phyloP scores from a whole-genome alignment of 305 asterid genomes.

The Fraxinus platypoda region DNA sequence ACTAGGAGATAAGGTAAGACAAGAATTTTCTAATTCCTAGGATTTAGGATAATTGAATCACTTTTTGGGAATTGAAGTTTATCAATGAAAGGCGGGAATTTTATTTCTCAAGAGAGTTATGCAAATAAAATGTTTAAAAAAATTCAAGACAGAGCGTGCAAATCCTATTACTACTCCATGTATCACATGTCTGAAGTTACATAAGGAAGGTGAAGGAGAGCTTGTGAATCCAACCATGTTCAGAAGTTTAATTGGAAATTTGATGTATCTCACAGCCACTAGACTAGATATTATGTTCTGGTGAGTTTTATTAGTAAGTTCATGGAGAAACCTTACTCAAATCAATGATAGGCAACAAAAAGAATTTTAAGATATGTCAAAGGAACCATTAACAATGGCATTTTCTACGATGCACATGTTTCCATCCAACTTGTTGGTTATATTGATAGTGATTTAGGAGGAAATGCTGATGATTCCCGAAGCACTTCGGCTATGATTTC shows the following conservation, averaged over 20 bases:
- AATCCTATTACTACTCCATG: not conserved
- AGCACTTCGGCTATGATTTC: conserved; percentile 9
- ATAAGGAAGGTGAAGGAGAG: not conserved
- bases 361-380: no score
- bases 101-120: conserved; percentile 4
- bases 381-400: no score
- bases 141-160: not conserved
- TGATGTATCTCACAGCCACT: conserved; percentile 1
- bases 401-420: no score
- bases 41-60: not conserved
- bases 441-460: not conserved
- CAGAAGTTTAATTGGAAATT: not conserved
- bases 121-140: not conserved
- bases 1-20: no score
- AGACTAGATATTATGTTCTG: not conserved
- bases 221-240: not conserved
- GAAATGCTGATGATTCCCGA: not conserved
- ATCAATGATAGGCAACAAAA: no score
- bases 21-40: no score
- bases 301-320: not conserved
- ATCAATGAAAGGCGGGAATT: not conserved
- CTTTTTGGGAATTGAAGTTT: conserved; percentile 15
- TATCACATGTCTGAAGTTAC: not conserved
- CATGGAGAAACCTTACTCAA: no score
- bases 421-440: no score